Percentiles rank a stretch among this genome's conserved stretches.
phyloP scores from a whole-genome alignment of 2,329 filamentous ascomycete species.

The Orbilia brochopaga region DNA sequence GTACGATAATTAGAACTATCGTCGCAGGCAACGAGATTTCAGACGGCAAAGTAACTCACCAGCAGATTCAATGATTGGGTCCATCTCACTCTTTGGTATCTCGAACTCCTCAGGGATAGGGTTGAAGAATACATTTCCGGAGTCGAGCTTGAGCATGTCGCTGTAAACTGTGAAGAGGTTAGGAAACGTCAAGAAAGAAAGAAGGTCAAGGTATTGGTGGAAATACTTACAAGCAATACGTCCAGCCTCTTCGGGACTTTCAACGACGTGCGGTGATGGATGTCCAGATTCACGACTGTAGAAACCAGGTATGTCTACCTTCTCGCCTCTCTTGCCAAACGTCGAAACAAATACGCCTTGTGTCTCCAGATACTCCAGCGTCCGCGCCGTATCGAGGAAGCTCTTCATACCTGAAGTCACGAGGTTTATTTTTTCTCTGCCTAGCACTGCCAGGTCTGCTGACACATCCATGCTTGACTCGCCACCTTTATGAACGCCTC shows the following conservation, averaged over 20 bases:
- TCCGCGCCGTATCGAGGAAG: constrained; percentile 89
- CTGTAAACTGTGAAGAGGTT: constrained; percentile 55
- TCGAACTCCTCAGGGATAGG: constrained; percentile 75
- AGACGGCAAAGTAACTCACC: constrained; percentile 60
- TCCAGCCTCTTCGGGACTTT: constrained; percentile 80
- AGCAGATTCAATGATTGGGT: constrained; percentile 71
- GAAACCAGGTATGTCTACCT: constrained; percentile 87
- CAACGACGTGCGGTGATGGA: constrained; percentile 76
- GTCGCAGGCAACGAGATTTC: neutral
- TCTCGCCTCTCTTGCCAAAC: constrained; percentile 72
- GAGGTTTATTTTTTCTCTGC: constrained; percentile 84
- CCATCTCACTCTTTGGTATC: constrained; percentile 74
- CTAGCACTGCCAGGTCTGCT: constrained; percentile 91
- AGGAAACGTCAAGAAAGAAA: constrained; percentile 26
- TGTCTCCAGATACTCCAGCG: constrained; percentile 77
- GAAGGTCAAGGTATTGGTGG: neutral
- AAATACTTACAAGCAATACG: constrained; percentile 72
- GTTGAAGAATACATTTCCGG: constrained; percentile 86
- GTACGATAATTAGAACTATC: neutral
- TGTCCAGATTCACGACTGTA: constrained; percentile 87
- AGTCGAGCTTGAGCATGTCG: constrained; percentile 76
- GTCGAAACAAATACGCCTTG: constrained; percentile 79
- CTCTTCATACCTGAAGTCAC: constrained; percentile 92
- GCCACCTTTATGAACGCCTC: constrained; percentile 89
- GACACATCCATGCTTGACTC: constrained; percentile 90